Conservation (phyloP, 2,329 filamentous ascomycete species). For the Trichophyton benhamiae region DNA sequence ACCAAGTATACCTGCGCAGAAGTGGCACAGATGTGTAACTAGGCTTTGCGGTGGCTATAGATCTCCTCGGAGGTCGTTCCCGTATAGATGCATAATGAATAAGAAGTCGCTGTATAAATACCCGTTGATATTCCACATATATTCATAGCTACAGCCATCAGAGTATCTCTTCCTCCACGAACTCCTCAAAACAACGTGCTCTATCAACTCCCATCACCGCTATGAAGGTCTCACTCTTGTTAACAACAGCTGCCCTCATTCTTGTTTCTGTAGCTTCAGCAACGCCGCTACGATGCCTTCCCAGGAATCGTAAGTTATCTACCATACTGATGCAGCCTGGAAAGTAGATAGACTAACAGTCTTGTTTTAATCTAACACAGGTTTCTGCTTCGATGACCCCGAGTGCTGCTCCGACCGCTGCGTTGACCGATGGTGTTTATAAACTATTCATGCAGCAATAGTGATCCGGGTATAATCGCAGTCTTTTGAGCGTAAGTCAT, state of each 20-base stretch:
- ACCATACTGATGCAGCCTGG: not conserved
- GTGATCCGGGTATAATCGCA: not conserved
- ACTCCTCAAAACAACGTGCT: not conserved
- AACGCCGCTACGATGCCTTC: not conserved
- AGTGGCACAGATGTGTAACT: not conserved
- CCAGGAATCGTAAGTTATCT: not conserved
- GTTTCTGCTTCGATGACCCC: not conserved
- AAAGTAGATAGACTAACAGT: not conserved
- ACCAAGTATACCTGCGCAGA: not conserved
- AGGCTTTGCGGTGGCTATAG: not conserved
- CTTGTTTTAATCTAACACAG: not conserved
- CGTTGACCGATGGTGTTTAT: not conserved
- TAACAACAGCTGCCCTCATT: not conserved
- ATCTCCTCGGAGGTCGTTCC: not conserved
- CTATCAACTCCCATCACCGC: too few relatives aligned
- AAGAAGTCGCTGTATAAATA: not conserved
- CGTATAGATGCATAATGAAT: not conserved
- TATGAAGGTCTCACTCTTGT: not conserved
- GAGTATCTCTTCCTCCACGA: not conserved
- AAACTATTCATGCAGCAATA: too few relatives aligned
- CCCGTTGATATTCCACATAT: too few relatives aligned
- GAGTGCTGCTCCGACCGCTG: not conserved
- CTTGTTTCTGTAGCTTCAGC: not conserved
- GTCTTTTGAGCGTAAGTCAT: not conserved
- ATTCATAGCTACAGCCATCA: not conserved